These are phyloP conservation scores for Cyclocybe aegerita DNA, from an alignment of 768 basidiomycete genomes.

Conservation along the genomic window DNA sequence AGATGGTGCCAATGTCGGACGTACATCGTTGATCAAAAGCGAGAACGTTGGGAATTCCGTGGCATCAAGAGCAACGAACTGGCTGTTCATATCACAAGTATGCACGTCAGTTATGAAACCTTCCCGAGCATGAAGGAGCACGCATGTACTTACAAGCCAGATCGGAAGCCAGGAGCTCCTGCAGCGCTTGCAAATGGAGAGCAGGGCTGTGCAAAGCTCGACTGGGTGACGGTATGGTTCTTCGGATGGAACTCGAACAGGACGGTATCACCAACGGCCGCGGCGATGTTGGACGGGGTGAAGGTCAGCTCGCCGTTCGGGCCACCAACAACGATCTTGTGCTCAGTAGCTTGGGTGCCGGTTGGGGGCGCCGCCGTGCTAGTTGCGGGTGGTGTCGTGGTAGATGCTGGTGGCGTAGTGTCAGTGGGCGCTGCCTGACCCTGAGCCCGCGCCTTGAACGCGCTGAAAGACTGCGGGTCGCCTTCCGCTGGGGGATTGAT, in stretches of 20 bases:
- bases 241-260: slow-evolving; percentile 44
- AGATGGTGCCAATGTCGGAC: slow-evolving; percentile 6
- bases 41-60: slow-evolving; percentile 44
- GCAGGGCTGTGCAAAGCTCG: slow-evolving; percentile 38
- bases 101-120: background rate
- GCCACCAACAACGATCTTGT: slow-evolving; percentile 38
- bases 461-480: slow-evolving; percentile 40
- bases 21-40: slow-evolving; percentile 47
- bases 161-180: slow-evolving; percentile 33
- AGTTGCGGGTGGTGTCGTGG: slow-evolving; percentile 16
- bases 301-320: slow-evolving; percentile 31
- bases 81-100: slow-evolving; percentile 23
- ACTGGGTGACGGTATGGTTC: slow-evolving; percentile 49
- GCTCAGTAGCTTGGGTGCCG: slow-evolving; percentile 27
- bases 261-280: slow-evolving; percentile 42
- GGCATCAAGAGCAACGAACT: slow-evolving; percentile 40
- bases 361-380: slow-evolving; percentile 25
- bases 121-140: background rate
- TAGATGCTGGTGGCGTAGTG: slow-evolving; percentile 8
- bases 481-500: slow-evolving; percentile 51
- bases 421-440: slow-evolving; percentile 26
- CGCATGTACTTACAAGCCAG: slow-evolving; percentile 39
- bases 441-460: slow-evolving; percentile 47
- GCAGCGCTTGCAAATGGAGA: slow-evolving; percentile 19
- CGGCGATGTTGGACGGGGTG: slow-evolving; percentile 37